Evolutionary conservation across 441 rosid species (phyloP).

Genomic region (Macaranga tanarius): DNA sequence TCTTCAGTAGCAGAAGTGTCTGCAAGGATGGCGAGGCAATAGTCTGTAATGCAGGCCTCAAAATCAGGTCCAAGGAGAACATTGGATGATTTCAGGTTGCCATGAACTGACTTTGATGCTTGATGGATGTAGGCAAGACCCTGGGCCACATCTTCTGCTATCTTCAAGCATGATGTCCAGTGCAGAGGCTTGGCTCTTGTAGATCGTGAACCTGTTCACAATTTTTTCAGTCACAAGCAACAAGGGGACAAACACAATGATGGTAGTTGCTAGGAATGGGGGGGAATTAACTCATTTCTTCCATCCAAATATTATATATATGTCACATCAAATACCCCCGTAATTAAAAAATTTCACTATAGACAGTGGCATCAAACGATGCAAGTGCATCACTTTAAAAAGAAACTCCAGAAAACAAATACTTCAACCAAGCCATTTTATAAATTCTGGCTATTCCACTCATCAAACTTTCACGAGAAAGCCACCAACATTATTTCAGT

Average conservation of each 20-base stretch:
- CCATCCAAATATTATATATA: background rate
- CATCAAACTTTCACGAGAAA: background rate
- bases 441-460: no score
- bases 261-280: background rate
- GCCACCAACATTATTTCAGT: background rate
- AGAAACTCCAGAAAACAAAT: no score
- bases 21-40: conserved; percentile 64
- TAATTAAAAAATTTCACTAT: background rate
- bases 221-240: background rate
- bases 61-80: conserved; percentile 85
- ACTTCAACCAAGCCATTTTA: no score
- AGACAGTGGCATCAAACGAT: background rate
- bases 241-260: background rate
- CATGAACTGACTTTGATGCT: conserved; percentile 77
- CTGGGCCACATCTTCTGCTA: conserved; percentile 91
- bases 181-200: conserved; percentile 83
- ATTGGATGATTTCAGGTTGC: conserved; percentile 76
- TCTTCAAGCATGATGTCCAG: conserved; percentile 94
- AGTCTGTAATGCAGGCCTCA: conserved; percentile 77
- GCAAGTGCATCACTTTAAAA: no score
- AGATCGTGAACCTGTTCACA: conserved; percentile 71
- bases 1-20: conserved; percentile 45
- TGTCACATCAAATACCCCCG: background rate
- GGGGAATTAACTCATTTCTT: background rate
- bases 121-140: conserved; percentile 95